These are phyloP conservation scores for Ophiosphaerella herpotricha DNA, from an alignment of 2,329 filamentous ascomycete species.

Conservation along the genomic window DNA sequence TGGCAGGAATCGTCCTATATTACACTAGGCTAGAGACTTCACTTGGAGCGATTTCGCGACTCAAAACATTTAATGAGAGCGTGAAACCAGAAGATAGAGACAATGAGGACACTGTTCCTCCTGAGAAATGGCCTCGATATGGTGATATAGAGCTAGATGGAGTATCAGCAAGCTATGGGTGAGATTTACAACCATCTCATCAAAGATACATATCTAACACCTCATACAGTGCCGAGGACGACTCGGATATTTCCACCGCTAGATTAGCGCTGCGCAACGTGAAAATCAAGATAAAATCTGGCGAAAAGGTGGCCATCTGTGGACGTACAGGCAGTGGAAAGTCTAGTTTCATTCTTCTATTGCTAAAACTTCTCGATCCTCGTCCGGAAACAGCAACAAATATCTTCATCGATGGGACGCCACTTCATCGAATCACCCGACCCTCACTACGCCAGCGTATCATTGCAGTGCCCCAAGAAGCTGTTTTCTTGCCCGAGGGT, in stretches of 20 bases:
- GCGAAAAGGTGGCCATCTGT: slow-evolving; percentile 54
- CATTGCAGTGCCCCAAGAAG: slow-evolving; percentile 55
- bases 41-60: slow-evolving; percentile 21
- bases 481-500: slow-evolving; percentile 50
- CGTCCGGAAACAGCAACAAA: slow-evolving; percentile 2
- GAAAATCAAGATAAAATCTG: slow-evolving; percentile 49
- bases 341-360: slow-evolving; percentile 9
- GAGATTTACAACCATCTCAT: slow-evolving; percentile 13
- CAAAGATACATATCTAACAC: too few species aligned
- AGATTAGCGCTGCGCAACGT: slow-evolving; percentile 29
- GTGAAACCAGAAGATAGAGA: slow-evolving; percentile 16
- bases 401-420: slow-evolving; percentile 8
- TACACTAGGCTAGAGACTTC: slow-evolving; percentile 24
- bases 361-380: slow-evolving; percentile 16
- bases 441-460: slow-evolving; percentile 31
- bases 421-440: slow-evolving; percentile 10
- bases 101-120: slow-evolving; percentile 16
- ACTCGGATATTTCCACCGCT: not conserved
- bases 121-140: slow-evolving; percentile 22
- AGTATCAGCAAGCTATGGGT: slow-evolving; percentile 33
- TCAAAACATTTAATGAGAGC: slow-evolving; percentile 17
- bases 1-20: slow-evolving; percentile 13
- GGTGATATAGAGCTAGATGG: slow-evolving; percentile 45
- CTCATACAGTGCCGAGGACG: not conserved
- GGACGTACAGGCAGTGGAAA: slow-evolving; percentile 55